Evolutionary conservation across 129 eudicot species (phyloP).

Genomic region (Helianthus annuus): HanXRQr2.0-SUNRISE NC_035435.2:141151476-141151975

Average conservation of each 20-base stretch:
- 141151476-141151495: slow-evolving; percentile 78
- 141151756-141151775: slow-evolving; percentile 62
- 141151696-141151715: slow-evolving; percentile 80
- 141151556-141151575: slow-evolving; percentile 46
- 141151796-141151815: slow-evolving; percentile 86
- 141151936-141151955: slow-evolving; percentile 59
- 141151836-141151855: slow-evolving; percentile 56
- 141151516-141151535: slow-evolving; percentile 48
- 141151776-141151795: slow-evolving; percentile 97
- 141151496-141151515: slow-evolving; percentile 34
- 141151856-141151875: slow-evolving; percentile 91
- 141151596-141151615: slow-evolving; percentile 38
- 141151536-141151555: slow-evolving; percentile 37
- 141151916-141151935: slow-evolving; percentile 83
- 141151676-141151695: slow-evolving; percentile 75
- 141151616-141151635: slow-evolving; percentile 11
- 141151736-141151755: slow-evolving; percentile 61
- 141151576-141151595: slow-evolving; percentile 61
- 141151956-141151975: neutral
- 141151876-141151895: slow-evolving; percentile 99
- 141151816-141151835: slow-evolving; percentile 72
- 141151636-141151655: slow-evolving; percentile 8
- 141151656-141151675: slow-evolving; percentile 37
- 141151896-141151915: slow-evolving; percentile 96
- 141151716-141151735: slow-evolving; percentile 74